Evolutionary conservation across 208 protist genomes (phyloP), one percentile per base, ranked within the genome.

Genomic region (Lotmaria passim): DNA sequence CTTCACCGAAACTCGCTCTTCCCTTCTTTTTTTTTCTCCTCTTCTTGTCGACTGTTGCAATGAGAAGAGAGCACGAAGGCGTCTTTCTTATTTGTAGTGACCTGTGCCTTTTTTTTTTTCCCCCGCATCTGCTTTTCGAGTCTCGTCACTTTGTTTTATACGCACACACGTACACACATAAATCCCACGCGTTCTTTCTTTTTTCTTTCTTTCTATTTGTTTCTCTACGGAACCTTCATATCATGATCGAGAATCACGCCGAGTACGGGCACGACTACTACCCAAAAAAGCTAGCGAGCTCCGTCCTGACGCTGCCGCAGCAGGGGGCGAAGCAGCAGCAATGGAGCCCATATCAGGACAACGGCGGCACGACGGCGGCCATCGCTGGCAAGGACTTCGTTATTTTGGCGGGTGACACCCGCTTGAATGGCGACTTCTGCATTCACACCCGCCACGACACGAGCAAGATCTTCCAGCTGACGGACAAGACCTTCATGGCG

Each of bases 331-430:
- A 91, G 73, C 84, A 93, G 57, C 71, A 89, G 56, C 67, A 78
- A 34, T 97, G 93, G 93, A 92, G 80, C 41, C 95, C 97, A 15
- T 98, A 98, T 82, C 76, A 87, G 11, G 91, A 98, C 74, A 98
- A 98, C 62, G 96, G 97, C 46, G 97, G 98, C 43, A 99, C 98
- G 12, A 91, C 92, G 39, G 73, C 99, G 0, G 98, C 96, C 41
- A 96, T 99, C 57, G 93, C 94, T 12, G 99, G 99, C 14, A 89
- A 89, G 23, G 95, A 99, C 86, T 99, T 95, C 76, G 97, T 96
- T 39, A 86, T 99, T 28, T 70, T 99, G 51, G 99, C 98, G 30
- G 97, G 85, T 39, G 99, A 99, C 83, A 99, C 98, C 11, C 93
- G 99, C 46, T 79, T 99, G 73, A 98, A 94, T 75, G 87, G 89